Evolutionary conservation across 768 basidiomycete species (phyloP), one percentile per base, ranked within the genome.

Genomic region (Neoboletus brunneissimus): DNA sequence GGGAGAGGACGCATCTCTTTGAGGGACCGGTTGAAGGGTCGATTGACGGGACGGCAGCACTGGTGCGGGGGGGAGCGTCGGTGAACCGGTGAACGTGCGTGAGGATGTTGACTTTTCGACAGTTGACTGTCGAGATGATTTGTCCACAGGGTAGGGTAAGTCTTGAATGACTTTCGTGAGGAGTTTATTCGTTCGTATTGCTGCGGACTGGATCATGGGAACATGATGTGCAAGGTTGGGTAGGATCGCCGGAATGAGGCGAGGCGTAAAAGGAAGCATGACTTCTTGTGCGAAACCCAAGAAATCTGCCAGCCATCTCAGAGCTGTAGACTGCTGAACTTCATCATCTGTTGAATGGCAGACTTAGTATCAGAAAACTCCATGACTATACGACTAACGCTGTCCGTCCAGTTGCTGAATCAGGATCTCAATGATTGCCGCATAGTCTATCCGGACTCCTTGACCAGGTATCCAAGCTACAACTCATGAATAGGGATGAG

Each of bases 221-320:
- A 88, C 89, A 64, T 94, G 91, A 61, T 96, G 93, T 0, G 96
- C 94, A 47, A 99, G 86, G 65, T 96, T 97, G 9, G 94, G 94
- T 16, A 99, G 81, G 55, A 99, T 90, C 10, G 92, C 91, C 10
- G 91, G 88, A 43, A 99, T 88, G 44, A 99, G 85, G 40, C 92
- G 86, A 1, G 97, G 94, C 0, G 94, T 93, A 67, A 97, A 97
- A 2, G 91, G 90, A 27, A 98, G 84, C 81, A 98, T 91, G 52
- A 95, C 92, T 67, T 94, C 91, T 52, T 89, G 86, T 2, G 87
- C 88, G 64, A 98, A 93, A 47, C 77, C 80, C 32, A 98, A 76
- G 73, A 98, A 94, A 60, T 94, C 92, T 7, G 91, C 84, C 23
- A 99, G 77, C 97, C 97, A 99, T 57, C 83, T 79, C 16, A 99